A percentile compares a stretch with the other conserved stretches of the same genome.
These are phyloP conservation scores for Beauveria australis DNA, from an alignment of 2,329 filamentous ascomycete genomes.

Conservation along the genomic window DNA sequence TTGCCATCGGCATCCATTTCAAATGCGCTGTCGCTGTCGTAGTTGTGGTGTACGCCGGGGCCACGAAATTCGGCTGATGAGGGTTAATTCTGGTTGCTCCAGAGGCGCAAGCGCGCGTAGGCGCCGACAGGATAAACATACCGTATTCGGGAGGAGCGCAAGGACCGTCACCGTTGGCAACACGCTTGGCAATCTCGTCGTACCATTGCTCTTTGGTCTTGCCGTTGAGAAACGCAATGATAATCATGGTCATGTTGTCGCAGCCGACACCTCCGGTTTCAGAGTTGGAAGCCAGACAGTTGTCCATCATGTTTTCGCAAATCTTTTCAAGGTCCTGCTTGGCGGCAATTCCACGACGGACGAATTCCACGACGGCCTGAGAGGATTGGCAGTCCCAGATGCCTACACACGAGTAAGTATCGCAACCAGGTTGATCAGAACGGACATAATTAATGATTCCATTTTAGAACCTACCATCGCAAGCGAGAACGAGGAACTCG, in stretches of 20 bases:
- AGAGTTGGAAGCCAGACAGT: constrained; percentile 94
- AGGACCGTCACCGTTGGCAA: constrained; percentile 93
- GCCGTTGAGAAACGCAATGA: constrained; percentile 82
- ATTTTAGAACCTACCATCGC: constrained; percentile 60
- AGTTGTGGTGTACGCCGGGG: constrained; percentile 73
- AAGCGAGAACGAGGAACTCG: constrained; percentile 89
- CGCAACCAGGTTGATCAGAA: not conserved
- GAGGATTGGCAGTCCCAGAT: constrained; percentile 99
- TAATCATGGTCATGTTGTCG: constrained; percentile 98
- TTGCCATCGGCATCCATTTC: constrained; percentile 64
- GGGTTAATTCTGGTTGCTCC: constrained; percentile 13
- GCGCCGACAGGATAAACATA: constrained; percentile 43
- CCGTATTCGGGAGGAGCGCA: constrained; percentile 99
- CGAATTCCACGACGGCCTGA: constrained; percentile 94
- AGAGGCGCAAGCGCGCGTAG: constrained; percentile 34
- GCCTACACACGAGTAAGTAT: constrained; percentile 46
- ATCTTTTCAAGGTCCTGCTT: constrained; percentile 93
- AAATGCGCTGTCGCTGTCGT: constrained; percentile 70
- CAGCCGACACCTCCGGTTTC: constrained; percentile 97
- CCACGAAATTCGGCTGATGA: constrained; percentile 72
- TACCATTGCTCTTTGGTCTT: constrained; percentile 98
- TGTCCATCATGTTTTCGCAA: constrained; percentile 99
- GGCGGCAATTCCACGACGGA: constrained; percentile 88
- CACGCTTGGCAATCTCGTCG: constrained; percentile 84
- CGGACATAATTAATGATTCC: not conserved